phyloP scores from a whole-genome alignment of 1,139 yeast species.

The Taphrina deformans region DNA sequence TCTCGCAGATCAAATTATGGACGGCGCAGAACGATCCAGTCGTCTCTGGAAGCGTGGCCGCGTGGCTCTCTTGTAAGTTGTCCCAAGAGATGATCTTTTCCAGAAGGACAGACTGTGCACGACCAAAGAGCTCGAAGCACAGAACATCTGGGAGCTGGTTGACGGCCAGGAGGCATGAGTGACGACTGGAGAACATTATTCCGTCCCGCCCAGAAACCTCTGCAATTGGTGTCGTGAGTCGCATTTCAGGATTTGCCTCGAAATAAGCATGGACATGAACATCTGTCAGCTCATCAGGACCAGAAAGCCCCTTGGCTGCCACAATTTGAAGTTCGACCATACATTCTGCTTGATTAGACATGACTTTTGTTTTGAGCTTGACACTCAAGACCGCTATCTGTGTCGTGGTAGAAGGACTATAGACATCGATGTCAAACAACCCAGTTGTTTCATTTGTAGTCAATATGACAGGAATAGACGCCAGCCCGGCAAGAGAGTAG shows the following conservation, averaged over 20 bases:
- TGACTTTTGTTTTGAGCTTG: conserved; percentile 32
- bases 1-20: conserved; percentile 35
- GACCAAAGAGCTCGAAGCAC: conserved; percentile 39
- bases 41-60: neutral
- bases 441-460: neutral
- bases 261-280: conserved; percentile 29
- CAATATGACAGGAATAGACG: conserved; percentile 18
- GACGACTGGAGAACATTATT: conserved; percentile 20
- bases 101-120: conserved; percentile 38
- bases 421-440: conserved; percentile 36
- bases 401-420: conserved; percentile 34
- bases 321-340: conserved; percentile 34
- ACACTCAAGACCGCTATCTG: conserved; percentile 26
- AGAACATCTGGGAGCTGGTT: conserved; percentile 17
- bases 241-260: conserved; percentile 5
- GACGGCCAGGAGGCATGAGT: conserved; percentile 13
- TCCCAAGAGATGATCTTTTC: conserved; percentile 44
- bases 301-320: conserved; percentile 7
- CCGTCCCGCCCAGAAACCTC: neutral
- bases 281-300: conserved; percentile 35
- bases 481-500: conserved; percentile 22
- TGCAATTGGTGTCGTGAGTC: conserved; percentile 15
- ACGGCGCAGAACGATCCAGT: neutral
- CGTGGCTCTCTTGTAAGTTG: conserved; percentile 42
- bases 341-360: conserved; percentile 26